These are phyloP conservation scores for Paramecium octaurelia DNA, from an alignment of 73 alveolate genomes.

Conservation along the genomic window DNA sequence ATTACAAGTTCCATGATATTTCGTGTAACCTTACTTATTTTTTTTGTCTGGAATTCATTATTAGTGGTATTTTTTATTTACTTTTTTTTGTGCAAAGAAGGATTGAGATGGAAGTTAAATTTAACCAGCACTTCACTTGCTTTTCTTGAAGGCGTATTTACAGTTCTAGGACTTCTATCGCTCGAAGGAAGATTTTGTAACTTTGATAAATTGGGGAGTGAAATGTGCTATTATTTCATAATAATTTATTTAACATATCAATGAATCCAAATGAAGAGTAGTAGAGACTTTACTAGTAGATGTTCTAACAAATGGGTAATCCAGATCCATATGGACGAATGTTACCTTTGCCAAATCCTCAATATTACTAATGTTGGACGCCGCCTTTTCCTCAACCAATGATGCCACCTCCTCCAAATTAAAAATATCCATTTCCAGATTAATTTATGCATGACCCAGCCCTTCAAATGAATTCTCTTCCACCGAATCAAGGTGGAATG, in stretches of 20 bases:
- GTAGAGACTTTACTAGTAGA: not conserved
- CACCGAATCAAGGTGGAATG: not conserved
- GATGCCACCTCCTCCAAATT: not conserved
- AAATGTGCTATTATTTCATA: constrained; percentile 8
- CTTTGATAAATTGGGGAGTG: not conserved
- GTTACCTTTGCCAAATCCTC: not conserved
- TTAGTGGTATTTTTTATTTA: not conserved
- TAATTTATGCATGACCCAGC: not conserved
- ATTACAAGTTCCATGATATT: constrained; percentile 35
- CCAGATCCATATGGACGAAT: constrained; percentile 33
- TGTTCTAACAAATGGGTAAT: constrained; percentile 24
- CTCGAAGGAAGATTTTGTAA: not conserved
- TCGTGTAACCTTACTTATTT: constrained; percentile 11
- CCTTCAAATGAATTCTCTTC: not conserved
- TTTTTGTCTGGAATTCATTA: not conserved
- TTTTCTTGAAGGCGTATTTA: not conserved
- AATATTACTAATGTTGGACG: constrained; percentile 18
- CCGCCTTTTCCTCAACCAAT: constrained; percentile 13
- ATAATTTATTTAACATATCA: not conserved
- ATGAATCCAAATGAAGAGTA: constrained; percentile 46
- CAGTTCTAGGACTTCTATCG: not conserved
- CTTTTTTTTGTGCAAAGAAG: constrained; percentile 31
- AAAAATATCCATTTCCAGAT: not conserved
- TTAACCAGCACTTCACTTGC: not conserved
- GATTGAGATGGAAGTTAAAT: constrained; percentile 34